phyloP scores from a whole-genome alignment of 139 green algal species.

The Chlamydomonas applanata region DNA sequence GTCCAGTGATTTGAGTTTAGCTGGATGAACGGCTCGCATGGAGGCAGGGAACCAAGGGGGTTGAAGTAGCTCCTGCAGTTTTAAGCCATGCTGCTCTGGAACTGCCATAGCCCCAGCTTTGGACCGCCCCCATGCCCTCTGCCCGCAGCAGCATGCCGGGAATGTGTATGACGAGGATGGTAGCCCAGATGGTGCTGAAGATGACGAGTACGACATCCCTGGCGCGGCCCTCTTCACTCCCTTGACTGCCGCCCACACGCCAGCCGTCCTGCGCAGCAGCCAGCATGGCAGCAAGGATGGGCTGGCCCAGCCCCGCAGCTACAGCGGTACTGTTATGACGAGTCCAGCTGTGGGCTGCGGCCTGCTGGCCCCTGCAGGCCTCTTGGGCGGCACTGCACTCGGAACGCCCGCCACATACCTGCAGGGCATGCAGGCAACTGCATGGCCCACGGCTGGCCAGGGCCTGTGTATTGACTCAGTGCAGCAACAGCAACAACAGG shows the following conservation, averaged over 20 bases:
- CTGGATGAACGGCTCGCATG: too few species aligned
- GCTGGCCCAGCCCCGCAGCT: neutral
- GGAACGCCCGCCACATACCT: neutral
- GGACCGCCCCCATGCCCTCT: neutral
- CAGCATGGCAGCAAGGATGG: neutral
- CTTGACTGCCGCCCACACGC: neutral
- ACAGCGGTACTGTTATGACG: neutral
- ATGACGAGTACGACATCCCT: too few species aligned
- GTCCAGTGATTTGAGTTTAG: too few species aligned
- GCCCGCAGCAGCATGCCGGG: neutral
- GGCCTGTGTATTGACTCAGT: too few species aligned
- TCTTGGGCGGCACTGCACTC: neutral
- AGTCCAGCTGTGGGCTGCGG: neutral
- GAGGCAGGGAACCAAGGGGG: too few species aligned
- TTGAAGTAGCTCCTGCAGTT: too few species aligned
- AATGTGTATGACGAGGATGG: neutral
- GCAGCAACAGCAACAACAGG: slow-evolving; percentile 19
- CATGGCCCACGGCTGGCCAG: neutral
- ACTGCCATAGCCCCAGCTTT: too few species aligned
- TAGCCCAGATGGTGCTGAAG: neutral
- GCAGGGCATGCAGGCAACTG: neutral
- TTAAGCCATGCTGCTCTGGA: too few species aligned
- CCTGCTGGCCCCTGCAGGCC: neutral
- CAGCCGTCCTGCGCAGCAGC: neutral
- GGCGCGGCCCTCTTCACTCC: too few species aligned